Base-by-base conservation (phyloP, 163 green algal species). In the Scenedesmus sp. region DNA sequence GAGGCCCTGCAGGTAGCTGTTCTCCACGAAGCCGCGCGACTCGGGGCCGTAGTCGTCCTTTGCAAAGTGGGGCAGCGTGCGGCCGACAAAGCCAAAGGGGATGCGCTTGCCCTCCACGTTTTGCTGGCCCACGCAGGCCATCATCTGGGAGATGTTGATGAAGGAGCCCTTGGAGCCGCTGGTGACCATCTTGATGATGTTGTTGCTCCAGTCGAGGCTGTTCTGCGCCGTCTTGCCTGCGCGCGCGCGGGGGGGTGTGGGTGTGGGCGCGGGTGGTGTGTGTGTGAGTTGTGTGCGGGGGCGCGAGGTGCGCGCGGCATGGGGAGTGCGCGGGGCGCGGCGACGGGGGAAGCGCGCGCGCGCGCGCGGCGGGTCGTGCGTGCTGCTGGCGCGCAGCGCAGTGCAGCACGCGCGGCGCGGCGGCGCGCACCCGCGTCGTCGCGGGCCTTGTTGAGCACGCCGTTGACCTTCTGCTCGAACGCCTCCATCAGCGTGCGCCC, bases 101-200 rank as follows among this genome's bases (percentile, higher is more conserved):
- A 99, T 99, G 66, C 96, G 95, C 86, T 98, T 98, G 75, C 96
- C 96, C 88, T 99, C 96, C 45, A 99, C 96, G 85, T 99, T 99
- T 89, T 99, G 96, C 93, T 99, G 96, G n/a, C 95, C 96, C 84
- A 99, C 96, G 79, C 96, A 99, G 0, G 96, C 96, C 90, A 98
- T 98, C 95, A 99, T 99, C 93, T 99, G 94, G 4, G 95, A 98
- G 87, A 99, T 99, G 91, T 99, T 99, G 87, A 99, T 98, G 92
- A 98, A 98, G 36, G 92, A 97, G 31, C 96, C 96, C 90, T 99
- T 99, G 84, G 83, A 94, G 34, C 96, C 96, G 26, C 80, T 83
- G 4, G 78, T 86, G 50, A 98, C 95, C 96, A 99, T 99, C 83
- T 94, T 94, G 84, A 99, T 96, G 39, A 99, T 95, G 85, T 99